Evolutionary conservation across 768 basidiomycete genomes (phyloP).

Genomic region (Suillus subaureus): DNA sequence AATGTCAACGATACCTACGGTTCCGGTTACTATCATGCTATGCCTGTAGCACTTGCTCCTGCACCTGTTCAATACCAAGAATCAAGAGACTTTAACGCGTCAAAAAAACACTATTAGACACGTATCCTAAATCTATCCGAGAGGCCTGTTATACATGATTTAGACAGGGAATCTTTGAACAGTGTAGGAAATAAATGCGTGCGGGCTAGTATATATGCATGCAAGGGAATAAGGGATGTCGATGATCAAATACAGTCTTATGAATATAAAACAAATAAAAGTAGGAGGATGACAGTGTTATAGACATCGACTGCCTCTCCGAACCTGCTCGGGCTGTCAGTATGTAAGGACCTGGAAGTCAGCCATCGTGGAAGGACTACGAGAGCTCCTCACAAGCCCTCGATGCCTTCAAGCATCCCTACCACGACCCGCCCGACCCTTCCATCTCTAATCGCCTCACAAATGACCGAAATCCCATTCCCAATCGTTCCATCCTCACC

Average conservation of each 20-base stretch:
- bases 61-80: background rate
- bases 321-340: background rate
- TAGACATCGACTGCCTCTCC: background rate
- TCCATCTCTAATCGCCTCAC: constrained; percentile 80
- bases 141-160: background rate
- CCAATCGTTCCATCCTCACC: constrained; percentile 55
- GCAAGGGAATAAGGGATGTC: background rate
- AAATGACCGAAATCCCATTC: constrained; percentile 70
- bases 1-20: background rate
- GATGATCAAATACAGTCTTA: background rate
- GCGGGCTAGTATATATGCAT: background rate
- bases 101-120: background rate
- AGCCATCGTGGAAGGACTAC: no score
- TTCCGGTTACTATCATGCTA: background rate
- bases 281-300: background rate
- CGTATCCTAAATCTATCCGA: background rate
- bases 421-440: constrained; percentile 62
- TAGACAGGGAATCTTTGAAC: background rate
- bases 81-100: background rate
- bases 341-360: background rate
- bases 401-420: constrained; percentile 44
- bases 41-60: background rate
- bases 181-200: background rate
- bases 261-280: background rate
- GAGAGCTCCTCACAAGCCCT: background rate